These are phyloP conservation scores for Oryza longistaminata DNA, from an alignment of 176 grass and related monocot genomes.

Conservation along the genomic window DNA sequence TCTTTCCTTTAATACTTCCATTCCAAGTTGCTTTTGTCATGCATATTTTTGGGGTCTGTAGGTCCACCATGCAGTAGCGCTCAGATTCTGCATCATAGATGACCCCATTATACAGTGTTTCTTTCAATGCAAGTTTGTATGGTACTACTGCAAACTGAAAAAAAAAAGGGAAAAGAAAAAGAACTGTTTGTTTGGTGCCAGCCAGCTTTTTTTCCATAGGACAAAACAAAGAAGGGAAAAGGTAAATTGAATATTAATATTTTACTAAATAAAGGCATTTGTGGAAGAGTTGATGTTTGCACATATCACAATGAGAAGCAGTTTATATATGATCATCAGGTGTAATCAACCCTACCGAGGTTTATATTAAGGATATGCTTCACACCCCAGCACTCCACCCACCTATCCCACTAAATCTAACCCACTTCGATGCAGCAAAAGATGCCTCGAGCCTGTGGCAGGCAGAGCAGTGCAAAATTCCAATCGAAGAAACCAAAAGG, in stretches of 20 bases:
- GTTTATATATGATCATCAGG: background rate
- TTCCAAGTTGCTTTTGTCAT: background rate
- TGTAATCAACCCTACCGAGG: background rate
- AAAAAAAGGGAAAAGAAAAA: background rate
- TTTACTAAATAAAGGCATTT: background rate
- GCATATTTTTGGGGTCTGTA: background rate
- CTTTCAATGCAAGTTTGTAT: slow-evolving; percentile 20
- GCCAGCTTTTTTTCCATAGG: background rate
- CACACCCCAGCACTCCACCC: background rate
- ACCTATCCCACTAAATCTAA: background rate
- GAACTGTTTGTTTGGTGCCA: background rate
- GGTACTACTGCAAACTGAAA: background rate
- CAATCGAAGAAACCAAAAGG: slow-evolving; percentile 4
- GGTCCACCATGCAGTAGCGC: background rate
- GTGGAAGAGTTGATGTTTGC: background rate
- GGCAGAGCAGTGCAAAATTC: slow-evolving; percentile 3
- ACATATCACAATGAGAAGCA: background rate
- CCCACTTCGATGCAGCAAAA: background rate
- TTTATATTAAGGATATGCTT: background rate
- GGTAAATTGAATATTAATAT: background rate
- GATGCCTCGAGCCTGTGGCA: background rate
- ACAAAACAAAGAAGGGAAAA: background rate
- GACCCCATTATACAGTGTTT: slow-evolving; percentile 5
- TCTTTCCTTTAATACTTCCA: slow-evolving; percentile 4
- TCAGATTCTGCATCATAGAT: background rate